Evolutionary conservation across 2,329 filamentous ascomycete species (phyloP), one percentile per base, ranked within the genome.

Genomic region (Penicillium glabrum): DNA sequence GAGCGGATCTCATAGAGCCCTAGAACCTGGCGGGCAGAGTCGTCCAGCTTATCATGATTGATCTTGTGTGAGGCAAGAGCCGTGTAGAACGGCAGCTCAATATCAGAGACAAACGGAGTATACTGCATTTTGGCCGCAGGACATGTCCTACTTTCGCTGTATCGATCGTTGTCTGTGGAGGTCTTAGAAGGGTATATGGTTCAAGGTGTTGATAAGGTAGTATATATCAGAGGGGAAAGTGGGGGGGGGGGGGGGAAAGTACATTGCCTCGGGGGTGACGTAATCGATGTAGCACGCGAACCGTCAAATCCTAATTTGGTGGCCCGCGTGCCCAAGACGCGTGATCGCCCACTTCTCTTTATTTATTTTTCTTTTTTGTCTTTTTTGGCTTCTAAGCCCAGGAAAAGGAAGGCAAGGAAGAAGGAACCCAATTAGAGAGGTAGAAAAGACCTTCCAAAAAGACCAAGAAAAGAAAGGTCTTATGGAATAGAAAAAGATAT

Each of bases 21-120:
- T 29, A 96, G 82, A 3, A 98, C 83, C 58, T 89, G 88, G 45
- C 93, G 89, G 24, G 92, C 90, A 10, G 93, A 96, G 75, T 96
- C 93, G 78, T 97, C 90, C 51, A 99, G 90, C 77, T 93, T 96
- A 79, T 97, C 95, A 83, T 96, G 89, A 74, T 98, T 92, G 72
- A 99, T 91, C 78, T 99, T 99, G 64, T 89, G 89, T 6, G 89
- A 86, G 58, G 96, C 95, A n/a, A 99, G 85, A 5, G 91, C 88
- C 46, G 90, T 89, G 73, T 97, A 99, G 77, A 99, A 99, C 45
- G 92, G 91, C 44, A 98, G 83, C 73, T 99, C 95, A 70, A 98
- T 92, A 77, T 97, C 91, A 48, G 93, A 96, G 41, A 88, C 86
- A 81, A 96, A 98, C 1, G 93, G 89, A 59, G 91, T 91, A 76